Base-by-base conservation (phyloP, 306 rosid species). In the Dryas drummondii region DNA sequence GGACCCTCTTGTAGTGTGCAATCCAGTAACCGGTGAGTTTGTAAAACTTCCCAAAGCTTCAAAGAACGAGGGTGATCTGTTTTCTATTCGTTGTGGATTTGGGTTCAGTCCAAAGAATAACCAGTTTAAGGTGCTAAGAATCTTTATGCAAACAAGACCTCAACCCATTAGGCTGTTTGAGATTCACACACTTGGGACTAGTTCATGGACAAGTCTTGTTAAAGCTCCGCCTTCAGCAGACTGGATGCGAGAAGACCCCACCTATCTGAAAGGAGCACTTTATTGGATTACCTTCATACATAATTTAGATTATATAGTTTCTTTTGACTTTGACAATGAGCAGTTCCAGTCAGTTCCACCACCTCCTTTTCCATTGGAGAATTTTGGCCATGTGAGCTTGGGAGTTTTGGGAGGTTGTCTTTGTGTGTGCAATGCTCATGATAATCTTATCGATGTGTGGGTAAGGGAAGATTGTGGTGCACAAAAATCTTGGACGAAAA, bases 301-400 rank as follows among this genome's bases (percentile, higher is more conserved):
- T 0, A 22, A 1, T 11, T 0, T 0, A 1, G 0, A 16, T 15
- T 26, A 48, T 22, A 54, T 66, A 51, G 10, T 65, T 8, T 7
- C 52, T 45, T 79, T 79, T 49, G 45, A 56, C 68, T 54, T 72
- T 10, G 82, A 60, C 4, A 68, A 7, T 15, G 81, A 80, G 76
- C 48, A 14, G 11, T 72, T 76, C 17, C 51, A 45, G 26, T 4
- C 5, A 11, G 22, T 77, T 57, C 75, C 82, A 42, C 50, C 59
- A 52, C 49, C 55, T 2, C 66, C 66, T 42, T 12, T 2, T 51
- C 41, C 13, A 26, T 7, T 15, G 12, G n/a, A 10, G 51, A 17
- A 9, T 71, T 44, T 49, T 70, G 22, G 26, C 9, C 41, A 64
- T 42, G 19, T 64, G 51, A 64, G 69, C 51, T 5, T 64, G 69